Base-by-base conservation (phyloP, 768 basidiomycete genomes). In the Xerocomellus intermedius region DNA sequence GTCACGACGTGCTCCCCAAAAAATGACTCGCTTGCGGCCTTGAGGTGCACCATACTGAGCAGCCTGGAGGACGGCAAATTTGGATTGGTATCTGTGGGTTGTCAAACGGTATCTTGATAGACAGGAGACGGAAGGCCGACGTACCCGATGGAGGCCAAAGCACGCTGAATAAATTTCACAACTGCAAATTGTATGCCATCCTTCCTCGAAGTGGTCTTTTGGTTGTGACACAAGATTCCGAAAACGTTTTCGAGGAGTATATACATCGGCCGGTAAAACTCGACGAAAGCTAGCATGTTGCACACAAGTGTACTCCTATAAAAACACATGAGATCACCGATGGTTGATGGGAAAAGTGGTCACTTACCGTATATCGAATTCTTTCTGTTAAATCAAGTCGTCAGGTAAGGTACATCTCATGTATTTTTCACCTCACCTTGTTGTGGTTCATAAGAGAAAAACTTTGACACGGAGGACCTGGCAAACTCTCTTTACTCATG, bases 381-480 rank as follows among this genome's bases (percentile, higher is more conserved):
- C 74, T 72, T 72, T 79, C 83, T 86, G 50, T 58, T 36, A 28
- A 32, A 39, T 39, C 28, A 48, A 42, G 16, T 43, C 30, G 44
- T 57, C 51, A 56, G 36, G 13, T 39, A 52, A 46, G 22, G 50
- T 39, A 47, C 14, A 21, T 22, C 24, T 35, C 36, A 21, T 28
- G 2, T 22, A 39, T 42, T 49, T 37, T 32, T 46, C 19, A 13
- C 61, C 75, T 64, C 55, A 84, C 86, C 65, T 82, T 83, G 36
- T 72, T 67, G 56, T 83, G 82, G 52, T 90, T 91, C 55, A 84
- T 84, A 0, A 70, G 62, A 56, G 83, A 85, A 60, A 89, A 91
- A 3, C 84, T 80, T 58, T 90, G 89, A 61, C 89, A 91, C 13
- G 89, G 89, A 4, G 88, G 87, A 4, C 88, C 88, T 88, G 52